Conservation (phyloP, 352 stramenopile genomes). For the Phytophthora capsici region DNA sequence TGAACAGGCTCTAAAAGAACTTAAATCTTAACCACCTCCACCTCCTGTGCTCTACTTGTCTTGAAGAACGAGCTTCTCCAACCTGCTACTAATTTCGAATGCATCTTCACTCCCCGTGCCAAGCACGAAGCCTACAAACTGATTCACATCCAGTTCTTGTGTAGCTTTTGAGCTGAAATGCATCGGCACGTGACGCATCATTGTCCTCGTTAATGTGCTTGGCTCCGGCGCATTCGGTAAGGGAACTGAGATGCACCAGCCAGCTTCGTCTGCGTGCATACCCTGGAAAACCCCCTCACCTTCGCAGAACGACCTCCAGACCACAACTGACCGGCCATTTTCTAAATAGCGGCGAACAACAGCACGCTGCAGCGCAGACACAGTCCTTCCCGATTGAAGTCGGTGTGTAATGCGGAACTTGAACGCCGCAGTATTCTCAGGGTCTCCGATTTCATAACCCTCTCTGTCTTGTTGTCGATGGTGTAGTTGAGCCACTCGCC, state of each 20-base stretch:
- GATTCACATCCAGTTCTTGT: background rate
- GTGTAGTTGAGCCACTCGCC: conserved; percentile 17
- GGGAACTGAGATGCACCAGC: conserved; percentile 15
- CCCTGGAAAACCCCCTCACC: conserved; percentile 23
- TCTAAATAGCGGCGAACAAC: conserved; percentile 10
- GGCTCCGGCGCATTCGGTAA: background rate
- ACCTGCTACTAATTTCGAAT: conserved; percentile 14
- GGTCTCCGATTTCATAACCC: conserved; percentile 4
- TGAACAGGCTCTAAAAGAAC: no score
- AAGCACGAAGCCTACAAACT: conserved; percentile 26
- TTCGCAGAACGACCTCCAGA: conserved; percentile 25
- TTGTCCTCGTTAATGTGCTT: conserved; percentile 10
- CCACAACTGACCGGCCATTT: conserved; percentile 5
- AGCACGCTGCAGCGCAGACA: conserved; percentile 17
- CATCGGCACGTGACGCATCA: conserved; percentile 28
- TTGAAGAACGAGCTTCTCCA: conserved; percentile 26
- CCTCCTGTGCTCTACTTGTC: conserved; percentile 6
- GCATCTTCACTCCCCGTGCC: conserved; percentile 16
- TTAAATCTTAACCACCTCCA: no score
- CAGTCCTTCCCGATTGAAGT: conserved; percentile 15
- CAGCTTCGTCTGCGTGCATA: conserved; percentile 30
- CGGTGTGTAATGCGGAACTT: conserved; percentile 21
- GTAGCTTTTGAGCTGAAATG: conserved; percentile 13
- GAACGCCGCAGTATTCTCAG: conserved; percentile 14
- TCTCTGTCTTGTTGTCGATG: conserved; percentile 27